A percentile compares a stretch with the other conserved stretches of the same genome.
Conservation (phyloP, 257 asterid genomes). For the Primulina tabacum region DNA sequence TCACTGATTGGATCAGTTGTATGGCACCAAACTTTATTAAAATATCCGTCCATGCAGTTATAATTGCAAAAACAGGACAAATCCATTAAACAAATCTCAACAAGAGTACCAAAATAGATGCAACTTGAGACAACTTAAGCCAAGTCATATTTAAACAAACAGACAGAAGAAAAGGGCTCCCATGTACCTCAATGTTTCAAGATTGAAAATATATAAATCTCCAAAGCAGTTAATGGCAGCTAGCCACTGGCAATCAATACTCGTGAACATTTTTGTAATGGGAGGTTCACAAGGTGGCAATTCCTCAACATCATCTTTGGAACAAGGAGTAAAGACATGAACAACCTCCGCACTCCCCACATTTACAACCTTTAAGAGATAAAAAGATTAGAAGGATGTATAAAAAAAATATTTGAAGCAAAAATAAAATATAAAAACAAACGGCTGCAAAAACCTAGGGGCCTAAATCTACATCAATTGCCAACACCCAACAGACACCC, state of each 20-base stretch:
- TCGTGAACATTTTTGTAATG: slow-evolving; percentile 78
- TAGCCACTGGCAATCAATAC: slow-evolving; percentile 80
- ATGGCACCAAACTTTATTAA: neutral
- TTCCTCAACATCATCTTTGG: slow-evolving; percentile 45
- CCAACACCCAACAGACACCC: neutral
- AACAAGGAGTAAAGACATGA: slow-evolving; percentile 62
- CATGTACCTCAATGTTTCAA: slow-evolving; percentile 68
- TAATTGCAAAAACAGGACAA: neutral
- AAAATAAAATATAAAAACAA: neutral
- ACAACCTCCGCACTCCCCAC: slow-evolving; percentile 41
- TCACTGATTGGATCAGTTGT: neutral
- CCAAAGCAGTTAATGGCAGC: slow-evolving; percentile 91
- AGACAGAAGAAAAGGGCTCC: neutral
- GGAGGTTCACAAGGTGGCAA: slow-evolving; percentile 80
- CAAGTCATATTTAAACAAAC: neutral
- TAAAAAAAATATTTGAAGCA: neutral
- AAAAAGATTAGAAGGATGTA: neutral
- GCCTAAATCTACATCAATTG: neutral
- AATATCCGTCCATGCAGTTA: neutral
- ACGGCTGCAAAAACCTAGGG: neutral
- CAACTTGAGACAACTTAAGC: slow-evolving; percentile 6
- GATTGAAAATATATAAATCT: slow-evolving; percentile 76
- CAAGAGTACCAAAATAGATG: neutral
- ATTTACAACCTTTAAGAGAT: slow-evolving; percentile 59
- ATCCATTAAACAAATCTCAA: neutral